Evolutionary conservation across 495 filamentous ascomycete genomes (phyloP).

Genomic region (Podospora sp.): DNA sequence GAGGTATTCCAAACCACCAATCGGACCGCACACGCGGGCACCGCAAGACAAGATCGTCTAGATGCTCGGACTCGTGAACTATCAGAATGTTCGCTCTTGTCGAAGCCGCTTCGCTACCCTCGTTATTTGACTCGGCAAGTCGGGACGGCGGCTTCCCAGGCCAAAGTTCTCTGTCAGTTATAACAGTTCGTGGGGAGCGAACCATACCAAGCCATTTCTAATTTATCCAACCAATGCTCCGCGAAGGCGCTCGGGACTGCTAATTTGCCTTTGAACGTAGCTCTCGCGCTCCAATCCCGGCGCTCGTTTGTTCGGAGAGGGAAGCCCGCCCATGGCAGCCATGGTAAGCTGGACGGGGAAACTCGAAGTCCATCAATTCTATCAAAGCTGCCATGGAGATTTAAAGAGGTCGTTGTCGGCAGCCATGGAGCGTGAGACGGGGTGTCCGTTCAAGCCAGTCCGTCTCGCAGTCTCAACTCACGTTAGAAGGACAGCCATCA

Average conservation of each 20-base stretch:
- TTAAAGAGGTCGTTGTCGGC: background rate
- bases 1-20: background rate
- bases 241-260: background rate
- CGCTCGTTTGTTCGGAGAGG: constrained; percentile 8
- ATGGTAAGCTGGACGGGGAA: background rate
- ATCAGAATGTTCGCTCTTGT: background rate
- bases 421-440: background rate
- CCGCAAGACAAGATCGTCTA: background rate
- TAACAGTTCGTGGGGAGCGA: constrained; percentile 6
- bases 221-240: constrained; percentile 14
- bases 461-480: too few relatives aligned
- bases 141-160: constrained; percentile 13
- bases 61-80: background rate
- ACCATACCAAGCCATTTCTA: background rate
- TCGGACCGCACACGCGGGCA: background rate
- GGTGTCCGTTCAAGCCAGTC: background rate
- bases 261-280: constrained; percentile 6
- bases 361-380: background rate
- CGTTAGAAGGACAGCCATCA: too few relatives aligned
- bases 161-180: background rate
- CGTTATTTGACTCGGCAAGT: constrained; percentile 10
- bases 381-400: constrained; percentile 6
- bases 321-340: constrained; percentile 1
- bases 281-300: constrained; percentile 21
- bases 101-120: background rate